Evolutionary conservation across 139 green algal species (phyloP).

Genomic region (Coelastrella sp.): DNA sequence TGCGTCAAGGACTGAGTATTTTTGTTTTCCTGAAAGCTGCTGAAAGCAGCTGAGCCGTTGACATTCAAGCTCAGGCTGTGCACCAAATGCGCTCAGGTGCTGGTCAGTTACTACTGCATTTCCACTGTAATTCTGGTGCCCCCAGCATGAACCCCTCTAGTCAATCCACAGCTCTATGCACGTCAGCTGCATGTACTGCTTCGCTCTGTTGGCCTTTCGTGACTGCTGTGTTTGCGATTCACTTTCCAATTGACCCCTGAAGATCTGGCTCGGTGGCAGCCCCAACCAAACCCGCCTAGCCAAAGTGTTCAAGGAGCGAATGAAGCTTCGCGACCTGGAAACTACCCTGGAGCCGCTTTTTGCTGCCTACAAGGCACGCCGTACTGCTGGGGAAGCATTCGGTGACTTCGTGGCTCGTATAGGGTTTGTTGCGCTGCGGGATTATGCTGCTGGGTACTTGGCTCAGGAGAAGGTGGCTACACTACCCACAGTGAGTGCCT

Average conservation of each 20-base stretch:
- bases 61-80: too few relatives aligned
- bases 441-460: conserved; percentile 65
- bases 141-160: too few relatives aligned
- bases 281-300: conserved; percentile 89
- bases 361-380: conserved; percentile 40
- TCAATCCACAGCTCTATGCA: too few relatives aligned
- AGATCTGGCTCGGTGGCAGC: conserved; percentile 93
- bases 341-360: conserved; percentile 94
- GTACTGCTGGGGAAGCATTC: conserved; percentile 78
- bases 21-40: neutral
- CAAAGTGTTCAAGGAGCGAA: conserved; percentile 77
- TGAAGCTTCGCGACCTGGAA: conserved; percentile 89
- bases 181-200: neutral
- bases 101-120: too few relatives aligned
- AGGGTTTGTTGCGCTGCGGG: conserved; percentile 63
- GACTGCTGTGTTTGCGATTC: neutral
- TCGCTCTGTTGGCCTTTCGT: neutral
- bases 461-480: neutral
- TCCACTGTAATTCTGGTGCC: too few relatives aligned
- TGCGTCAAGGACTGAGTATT: neutral
- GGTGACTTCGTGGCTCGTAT: conserved; percentile 91
- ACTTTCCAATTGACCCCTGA: neutral
- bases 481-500: conserved; percentile 28
- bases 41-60: neutral
- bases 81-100: too few relatives aligned